Evolutionary conservation across 768 basidiomycete genomes (phyloP), one percentile per base, ranked within the genome.

Genomic region (Tricholoma flavovirens): DNA sequence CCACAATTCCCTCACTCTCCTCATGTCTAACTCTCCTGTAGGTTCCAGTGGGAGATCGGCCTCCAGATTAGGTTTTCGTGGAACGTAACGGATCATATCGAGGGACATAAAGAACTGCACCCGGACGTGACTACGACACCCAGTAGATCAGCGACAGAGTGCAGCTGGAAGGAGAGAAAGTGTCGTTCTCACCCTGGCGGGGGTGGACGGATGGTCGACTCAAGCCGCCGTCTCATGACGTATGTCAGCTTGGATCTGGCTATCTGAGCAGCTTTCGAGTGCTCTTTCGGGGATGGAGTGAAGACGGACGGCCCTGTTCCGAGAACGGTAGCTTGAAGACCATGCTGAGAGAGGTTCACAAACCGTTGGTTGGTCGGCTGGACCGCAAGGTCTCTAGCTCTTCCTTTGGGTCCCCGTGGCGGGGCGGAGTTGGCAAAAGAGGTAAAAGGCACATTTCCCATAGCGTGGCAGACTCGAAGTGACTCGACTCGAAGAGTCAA

Each of bases 381-480:
- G 15, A 12, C 40, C 14, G 15, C 24, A 40, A 56, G 26, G 17
- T 51, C 49, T 33, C 56, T 51, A 19, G 49, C 19, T 10, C 38
- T 51, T 24, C 49, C 50, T 42, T 51, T 51, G 30, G 38, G 56
- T 12, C 56, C 56, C 29, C 50, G 50, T 21, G 30, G 40, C 21
- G 40, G 30, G 12, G 26, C n/a, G 2, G 15, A 14, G 17, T 49
- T 49, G 4, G 29, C 46, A 9, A 9, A 22, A 17, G 46, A n/a
- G 9, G 46, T 7, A 46, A 19, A 46, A 46, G 14, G 22, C 26
- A 14, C 14, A 15, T 54, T 82, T 49, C 87, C 88, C 0, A 75
- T 53, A 12, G 38, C 19, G 52, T 30, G 22, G 51, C 32, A 29
- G 40, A 21, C 38, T 17, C 38, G 21, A 1, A 14, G 17, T 53